Base-by-base conservation (phyloP, 192 early-diverging fungal genomes). In the Coemansia asiatica region DNA sequence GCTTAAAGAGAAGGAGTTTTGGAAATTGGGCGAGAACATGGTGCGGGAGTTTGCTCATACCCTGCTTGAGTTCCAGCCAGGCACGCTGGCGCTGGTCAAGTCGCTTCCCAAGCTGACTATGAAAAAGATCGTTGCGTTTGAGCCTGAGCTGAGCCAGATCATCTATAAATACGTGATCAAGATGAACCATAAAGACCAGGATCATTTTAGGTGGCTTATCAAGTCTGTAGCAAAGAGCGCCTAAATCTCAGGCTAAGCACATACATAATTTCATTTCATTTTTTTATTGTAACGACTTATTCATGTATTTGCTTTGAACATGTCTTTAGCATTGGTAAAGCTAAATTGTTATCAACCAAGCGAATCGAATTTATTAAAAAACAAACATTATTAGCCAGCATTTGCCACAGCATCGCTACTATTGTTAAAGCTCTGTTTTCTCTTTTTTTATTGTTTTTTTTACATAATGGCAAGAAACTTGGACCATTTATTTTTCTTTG, bases 151-250 rank as follows among this genome's bases (percentile, higher is more conserved):
- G 35, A 35, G 22, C 19, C 36, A 33, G 18, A 5, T 46, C 1
- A 49, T 80, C 27, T 49, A 49, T 15, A 64, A 68, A 26, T 80
- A 80, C n/a, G 78, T 75, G 15, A 27, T 36, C 47, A 71, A 71
- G 59, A 80, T 80, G 78, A 40, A 60, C 19, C 69, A 68, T 9
- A 58, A 36, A 22, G 40, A 61, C 3, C 72, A 66, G 44, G 70
- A 66, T 31, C 31, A 49, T 19, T 77, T 61, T 62, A 64, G 60
- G 29, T 77, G 75, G 75, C 66, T 77, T 29, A 18, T 77, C 61
- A 27, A 60, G 35, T 4, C 62, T 5, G 22, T 18, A 31, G 29
- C 28, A 33, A 29, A 63, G 33, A 47, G 16, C 22, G 23, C 2
- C 25, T 27, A 18, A 23, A 12, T 22, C n/a, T 26, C 26, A 25